Conservation (phyloP, 495 filamentous ascomycete species). For the Aspergillus haitiensis region DNA sequence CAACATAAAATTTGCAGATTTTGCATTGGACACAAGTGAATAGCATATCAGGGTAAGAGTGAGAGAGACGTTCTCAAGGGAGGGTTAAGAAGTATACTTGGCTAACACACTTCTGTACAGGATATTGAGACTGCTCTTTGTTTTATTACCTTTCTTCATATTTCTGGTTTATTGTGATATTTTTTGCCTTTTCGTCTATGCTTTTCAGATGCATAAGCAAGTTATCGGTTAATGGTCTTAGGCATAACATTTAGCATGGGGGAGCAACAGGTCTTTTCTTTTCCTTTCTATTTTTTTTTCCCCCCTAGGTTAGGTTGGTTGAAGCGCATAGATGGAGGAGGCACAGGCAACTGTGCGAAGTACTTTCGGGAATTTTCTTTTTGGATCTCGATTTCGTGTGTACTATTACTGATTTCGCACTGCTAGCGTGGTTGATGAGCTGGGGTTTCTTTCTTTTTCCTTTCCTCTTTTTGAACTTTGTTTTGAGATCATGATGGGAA, state of each 20-base stretch:
- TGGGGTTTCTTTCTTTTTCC: no score
- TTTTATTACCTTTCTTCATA: no score
- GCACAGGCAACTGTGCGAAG: slow-evolving; percentile 4
- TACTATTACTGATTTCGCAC: slow-evolving; percentile 5
- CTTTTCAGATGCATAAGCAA: no score
- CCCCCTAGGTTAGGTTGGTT: no score
- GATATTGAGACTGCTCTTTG: no score
- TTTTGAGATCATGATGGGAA: background rate
- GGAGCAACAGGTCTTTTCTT: background rate
- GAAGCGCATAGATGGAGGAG: slow-evolving; percentile 1
- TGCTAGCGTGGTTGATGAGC: background rate
- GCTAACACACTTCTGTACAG: no score
- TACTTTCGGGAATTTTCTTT: background rate
- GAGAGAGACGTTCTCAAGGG: no score
- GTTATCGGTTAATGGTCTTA: no score
- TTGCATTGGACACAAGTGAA: slow-evolving; percentile 38
- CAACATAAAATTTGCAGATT: slow-evolving; percentile 30
- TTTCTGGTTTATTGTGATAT: no score
- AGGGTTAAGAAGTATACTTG: no score
- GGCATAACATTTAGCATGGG: no score
- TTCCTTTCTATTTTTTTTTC: background rate
- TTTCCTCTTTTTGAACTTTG: background rate
- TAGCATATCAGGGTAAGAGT: slow-evolving; percentile 18
- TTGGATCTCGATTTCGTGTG: slow-evolving; percentile 2
- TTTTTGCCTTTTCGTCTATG: no score